Evolutionary conservation across 2,329 filamentous ascomycete genomes (phyloP).

Genomic region (Immersiporthe knoxdaviesiana): DNA sequence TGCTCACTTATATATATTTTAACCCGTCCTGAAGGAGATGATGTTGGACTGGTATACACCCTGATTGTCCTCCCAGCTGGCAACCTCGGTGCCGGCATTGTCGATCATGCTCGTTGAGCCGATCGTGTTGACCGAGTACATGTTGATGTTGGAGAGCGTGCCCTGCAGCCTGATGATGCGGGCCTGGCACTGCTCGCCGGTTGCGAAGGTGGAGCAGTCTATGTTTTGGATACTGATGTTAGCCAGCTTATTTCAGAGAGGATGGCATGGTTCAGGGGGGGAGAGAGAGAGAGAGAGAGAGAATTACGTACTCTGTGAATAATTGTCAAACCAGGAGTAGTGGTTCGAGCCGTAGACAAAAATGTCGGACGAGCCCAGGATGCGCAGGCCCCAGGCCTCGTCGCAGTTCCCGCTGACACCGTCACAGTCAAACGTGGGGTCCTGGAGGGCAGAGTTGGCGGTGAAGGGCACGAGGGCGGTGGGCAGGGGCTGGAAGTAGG

Average conservation of each 20-base stretch:
- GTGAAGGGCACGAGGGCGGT: conserved; percentile 61
- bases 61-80: conserved; percentile 43
- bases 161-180: conserved; percentile 44
- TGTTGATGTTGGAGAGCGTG: conserved; percentile 37
- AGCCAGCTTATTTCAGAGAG: neutral
- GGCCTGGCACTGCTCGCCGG: conserved; percentile 51
- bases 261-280: too few species aligned
- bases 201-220: conserved; percentile 49
- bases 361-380: conserved; percentile 59
- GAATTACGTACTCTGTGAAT: conserved; percentile 36
- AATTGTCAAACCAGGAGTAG: conserved; percentile 72
- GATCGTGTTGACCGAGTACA: conserved; percentile 52
- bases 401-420: conserved; percentile 45
- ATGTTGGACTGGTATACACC: conserved; percentile 45
- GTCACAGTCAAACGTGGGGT: conserved; percentile 57
- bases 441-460: conserved; percentile 43
- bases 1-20: neutral
- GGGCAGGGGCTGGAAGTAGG: conserved; percentile 71
- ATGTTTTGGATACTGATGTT: neutral
- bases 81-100: conserved; percentile 40
- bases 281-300: too few species aligned
- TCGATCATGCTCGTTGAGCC: conserved; percentile 47
- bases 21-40: conserved; percentile 39
- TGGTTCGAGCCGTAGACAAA: conserved; percentile 66
- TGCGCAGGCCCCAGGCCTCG: conserved; percentile 67